Evolutionary conservation across 495 filamentous ascomycete species (phyloP), one percentile per base, ranked within the genome.

Genomic region (Parmelia sp.): DNA sequence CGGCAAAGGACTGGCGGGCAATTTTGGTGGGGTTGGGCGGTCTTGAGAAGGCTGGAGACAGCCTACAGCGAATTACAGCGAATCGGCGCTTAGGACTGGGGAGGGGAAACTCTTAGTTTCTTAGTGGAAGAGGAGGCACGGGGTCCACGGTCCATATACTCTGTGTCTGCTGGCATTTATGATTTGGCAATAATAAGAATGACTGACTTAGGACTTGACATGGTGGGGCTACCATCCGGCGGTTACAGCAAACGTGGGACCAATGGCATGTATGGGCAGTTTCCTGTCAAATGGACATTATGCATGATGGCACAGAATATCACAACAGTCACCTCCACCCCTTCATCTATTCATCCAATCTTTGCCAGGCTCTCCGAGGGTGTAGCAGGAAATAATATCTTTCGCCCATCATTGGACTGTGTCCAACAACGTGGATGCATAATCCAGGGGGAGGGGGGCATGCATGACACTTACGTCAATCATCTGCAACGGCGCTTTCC

Each of bases 201-300:
- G n/a, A n/a, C n/a, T 25, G 17, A 55, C 27, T 33, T 53, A 25
- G 29, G 27, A 25, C 51, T 35, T 8, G 6, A n/a, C n/a, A n/a
- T n/a, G n/a, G n/a, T n/a, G 44, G 56, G 55, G 49, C 25, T 60
- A 60, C 51, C 23, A 40, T 63, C 66, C 59, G 67, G 69, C 69
- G 69, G 64, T 66, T 71, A 71, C 33, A 64, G 40, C 35, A 33
- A 70, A 57, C 25, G 56, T 51, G n/a, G 25, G 61, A 12, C 69
- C 69, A 71, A 71, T 71, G 45, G 65, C 23, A 60, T 39, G 47
- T 45, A 19, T 9, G 1, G 39, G 42, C n/a, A 23, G n/a, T n/a
- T 9, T 25, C 25, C 58, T 11, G 31, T 33, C 42, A 36, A 47
- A 49, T 29, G 61, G 45, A 66, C 42, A 36, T 14, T 57, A n/a